Conservation (phyloP, 2,329 filamentous ascomycete genomes). For the Cercospora berteroae region DNA sequence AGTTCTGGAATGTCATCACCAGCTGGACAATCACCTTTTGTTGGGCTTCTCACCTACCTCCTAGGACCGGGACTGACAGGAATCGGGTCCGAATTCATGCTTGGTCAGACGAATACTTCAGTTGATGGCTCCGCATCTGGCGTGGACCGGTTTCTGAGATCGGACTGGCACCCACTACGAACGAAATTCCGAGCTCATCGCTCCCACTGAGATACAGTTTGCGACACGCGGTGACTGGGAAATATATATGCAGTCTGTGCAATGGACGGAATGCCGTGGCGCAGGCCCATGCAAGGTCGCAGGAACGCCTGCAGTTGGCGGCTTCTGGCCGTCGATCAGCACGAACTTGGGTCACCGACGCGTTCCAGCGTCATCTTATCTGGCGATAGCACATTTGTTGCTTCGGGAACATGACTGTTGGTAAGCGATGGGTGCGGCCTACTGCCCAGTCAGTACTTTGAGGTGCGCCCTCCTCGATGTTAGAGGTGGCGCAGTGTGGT, state of each 20-base stretch:
- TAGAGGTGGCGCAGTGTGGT: not conserved
- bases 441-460: not conserved
- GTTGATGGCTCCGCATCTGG: not conserved
- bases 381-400: not conserved
- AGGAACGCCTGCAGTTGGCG: not conserved
- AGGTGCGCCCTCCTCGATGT: not conserved
- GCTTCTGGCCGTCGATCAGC: not conserved
- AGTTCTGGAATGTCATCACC: no score
- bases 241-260: not conserved
- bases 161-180: not conserved
- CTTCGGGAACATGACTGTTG: not conserved
- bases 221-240: not conserved
- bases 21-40: no score
- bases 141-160: not conserved
- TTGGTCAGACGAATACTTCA: not conserved
- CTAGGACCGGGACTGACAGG: no score
- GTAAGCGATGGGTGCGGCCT: not conserved
- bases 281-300: not conserved
- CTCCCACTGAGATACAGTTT: not conserved
- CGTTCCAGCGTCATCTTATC: not conserved
- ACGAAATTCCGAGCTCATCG: not conserved
- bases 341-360: not conserved
- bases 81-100: not conserved
- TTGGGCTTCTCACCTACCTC: no score
- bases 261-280: not conserved